Evolutionary conservation across 345 rosid species (phyloP).

Genomic region (Acer negundo): DNA sequence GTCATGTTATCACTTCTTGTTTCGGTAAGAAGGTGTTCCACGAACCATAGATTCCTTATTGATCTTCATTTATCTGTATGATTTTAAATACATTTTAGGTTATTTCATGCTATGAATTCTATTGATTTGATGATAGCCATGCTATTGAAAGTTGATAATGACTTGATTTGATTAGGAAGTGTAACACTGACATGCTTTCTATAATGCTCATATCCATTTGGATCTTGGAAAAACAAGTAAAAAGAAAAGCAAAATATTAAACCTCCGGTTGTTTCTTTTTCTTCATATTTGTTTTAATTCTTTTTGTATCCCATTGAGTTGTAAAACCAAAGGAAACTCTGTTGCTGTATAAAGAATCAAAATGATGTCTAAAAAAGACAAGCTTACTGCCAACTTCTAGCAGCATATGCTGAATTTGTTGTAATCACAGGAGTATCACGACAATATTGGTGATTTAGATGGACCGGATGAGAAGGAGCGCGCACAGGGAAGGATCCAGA

Average conservation of each 20-base stretch:
- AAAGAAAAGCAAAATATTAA: no score
- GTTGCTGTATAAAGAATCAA: no score
- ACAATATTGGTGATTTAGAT: constrained; percentile 90
- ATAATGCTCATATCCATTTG: no score
- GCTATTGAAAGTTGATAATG: not conserved
- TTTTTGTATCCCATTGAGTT: no score
- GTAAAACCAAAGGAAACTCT: no score
- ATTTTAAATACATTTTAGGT: not conserved
- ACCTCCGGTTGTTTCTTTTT: no score
- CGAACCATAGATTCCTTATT: not conserved
- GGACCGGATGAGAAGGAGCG: constrained; percentile 95
- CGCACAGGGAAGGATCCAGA: constrained; percentile 66
- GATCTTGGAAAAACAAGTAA: no score
- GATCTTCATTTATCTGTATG: not conserved
- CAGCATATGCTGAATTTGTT: no score
- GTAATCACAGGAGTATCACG: constrained; percentile 75
- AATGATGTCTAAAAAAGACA: no score
- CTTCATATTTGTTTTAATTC: no score
- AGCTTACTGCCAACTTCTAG: no score
- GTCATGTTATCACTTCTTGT: not conserved
- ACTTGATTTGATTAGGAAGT: not conserved
- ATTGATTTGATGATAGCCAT: not conserved
- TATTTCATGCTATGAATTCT: not conserved
- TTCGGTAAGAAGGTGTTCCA: not conserved
- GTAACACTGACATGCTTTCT: no score